Evolutionary conservation across 495 filamentous ascomycete species (phyloP).

Genomic region (Aspergillus asperescens): DNA sequence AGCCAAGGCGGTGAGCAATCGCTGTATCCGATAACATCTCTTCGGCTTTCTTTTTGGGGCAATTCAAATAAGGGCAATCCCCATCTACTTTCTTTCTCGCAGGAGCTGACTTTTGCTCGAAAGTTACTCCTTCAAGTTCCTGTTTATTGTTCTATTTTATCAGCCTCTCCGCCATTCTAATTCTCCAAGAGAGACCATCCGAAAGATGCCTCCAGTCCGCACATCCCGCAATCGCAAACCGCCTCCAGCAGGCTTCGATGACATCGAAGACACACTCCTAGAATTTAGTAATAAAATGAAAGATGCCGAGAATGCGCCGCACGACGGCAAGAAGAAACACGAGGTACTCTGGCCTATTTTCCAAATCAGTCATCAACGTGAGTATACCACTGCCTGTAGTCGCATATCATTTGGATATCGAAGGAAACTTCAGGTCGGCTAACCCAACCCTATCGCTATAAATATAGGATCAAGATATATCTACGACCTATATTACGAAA

Average conservation of each 20-base stretch:
- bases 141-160: no score
- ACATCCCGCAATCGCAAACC: constrained; percentile 74
- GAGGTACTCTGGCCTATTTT: constrained; percentile 96
- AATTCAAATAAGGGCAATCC: no score
- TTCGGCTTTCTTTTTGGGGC: no score
- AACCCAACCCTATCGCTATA: background rate
- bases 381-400: constrained; percentile 21
- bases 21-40: background rate
- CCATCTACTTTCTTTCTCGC: background rate
- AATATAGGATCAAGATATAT: constrained; percentile 71
- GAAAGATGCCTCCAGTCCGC: constrained; percentile 80
- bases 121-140: no score
- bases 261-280: constrained; percentile 93
- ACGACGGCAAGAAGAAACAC: constrained; percentile 75
- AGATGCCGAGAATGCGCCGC: constrained; percentile 79
- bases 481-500: constrained; percentile 97
- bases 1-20: constrained; percentile 1
- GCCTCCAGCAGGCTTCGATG: constrained; percentile 90
- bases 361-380: constrained; percentile 93
- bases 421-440: background rate
- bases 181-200: background rate
- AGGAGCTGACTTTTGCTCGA: background rate
- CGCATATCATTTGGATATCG: background rate
- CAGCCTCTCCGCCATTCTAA: no score
- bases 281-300: constrained; percentile 99